Base-by-base conservation (phyloP, 108 stramenopile species). In the Cyclotella cryptica region DNA sequence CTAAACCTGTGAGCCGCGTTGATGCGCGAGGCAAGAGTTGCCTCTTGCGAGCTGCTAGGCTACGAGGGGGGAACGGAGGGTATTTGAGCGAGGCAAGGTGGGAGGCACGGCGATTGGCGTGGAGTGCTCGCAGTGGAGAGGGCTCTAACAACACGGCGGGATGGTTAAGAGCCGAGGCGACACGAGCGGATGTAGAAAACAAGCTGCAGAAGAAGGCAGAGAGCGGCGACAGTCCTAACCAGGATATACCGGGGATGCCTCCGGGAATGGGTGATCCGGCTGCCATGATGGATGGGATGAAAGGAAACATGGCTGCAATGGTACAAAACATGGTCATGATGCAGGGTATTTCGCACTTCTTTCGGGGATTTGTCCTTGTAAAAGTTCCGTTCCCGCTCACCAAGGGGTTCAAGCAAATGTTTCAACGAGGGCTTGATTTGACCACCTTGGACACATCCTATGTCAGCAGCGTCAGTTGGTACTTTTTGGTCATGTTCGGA, bases 291-390 rank as follows among this genome's bases (percentile, higher is more conserved):
- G 75, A 67, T 40, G 58, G 75, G 21, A 55, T 67, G 66, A 79
- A 74, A 78, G 96, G 96, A 40, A 94, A 97, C 58, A 96, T 97
- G 88, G 92, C 90, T 7, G 97, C 96, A 58, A 97, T 98, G 94
- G 90, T 98, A 0, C 98, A 98, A 66, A 98, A 99, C 71, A 98
- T 99, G 97, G 94, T 98, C 66, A 98, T 99, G 97, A 98, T 98
- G 98, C 93, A 94, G 64, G 96, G 94, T n/a, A 96, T 98, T 55
- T 87, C 87, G 40, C 93, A 95, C 78, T 99, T 99, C 79, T 98
- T 99, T 69, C 80, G 85, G 22, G 82, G 78, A n/a, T 99, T 97
- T 74, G 95, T 99, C 43, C 69, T 98, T 29, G 85, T 98, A 19
- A 95, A 96, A 75, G 95, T 99, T 1, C 99, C 99, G 28, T 98